Conservation (phyloP, 2,329 filamentous ascomycete species). For the Dothiorella sarmentorum region DNA sequence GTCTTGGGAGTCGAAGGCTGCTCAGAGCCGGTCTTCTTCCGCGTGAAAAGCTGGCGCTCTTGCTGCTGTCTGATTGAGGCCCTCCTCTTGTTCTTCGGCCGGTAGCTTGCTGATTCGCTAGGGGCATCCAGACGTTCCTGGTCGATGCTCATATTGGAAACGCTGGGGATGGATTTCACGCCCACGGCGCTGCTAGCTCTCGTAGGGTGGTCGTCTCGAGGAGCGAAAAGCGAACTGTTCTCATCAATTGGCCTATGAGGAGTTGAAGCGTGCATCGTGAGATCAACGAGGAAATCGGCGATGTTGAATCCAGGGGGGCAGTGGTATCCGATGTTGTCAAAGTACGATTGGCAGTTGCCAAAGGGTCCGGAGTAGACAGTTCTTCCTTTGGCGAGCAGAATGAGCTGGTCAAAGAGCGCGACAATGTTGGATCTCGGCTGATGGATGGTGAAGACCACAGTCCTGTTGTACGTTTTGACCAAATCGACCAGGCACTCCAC, state of each 20-base stretch:
- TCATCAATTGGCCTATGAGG: conserved; percentile 54
- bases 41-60: conserved; percentile 84
- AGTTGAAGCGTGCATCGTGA: conserved; percentile 90
- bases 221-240: conserved; percentile 57
- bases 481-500: conserved; percentile 92
- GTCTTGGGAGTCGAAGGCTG: conserved; percentile 60
- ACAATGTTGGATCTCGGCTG: conserved; percentile 98
- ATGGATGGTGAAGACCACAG: conserved; percentile 97
- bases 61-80: conserved; percentile 83
- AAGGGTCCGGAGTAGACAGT: conserved; percentile 94
- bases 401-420: conserved; percentile 89
- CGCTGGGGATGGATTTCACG: conserved; percentile 85
- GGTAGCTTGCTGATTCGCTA: conserved; percentile 55
- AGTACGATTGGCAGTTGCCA: conserved; percentile 82
- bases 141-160: conserved; percentile 68
- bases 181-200: conserved; percentile 83
- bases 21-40: conserved; percentile 57
- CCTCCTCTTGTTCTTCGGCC: conserved; percentile 67
- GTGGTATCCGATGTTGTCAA: conserved; percentile 84
- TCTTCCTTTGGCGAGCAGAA: conserved; percentile 82
- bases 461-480: conserved; percentile 94
- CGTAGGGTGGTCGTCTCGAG: conserved; percentile 62
- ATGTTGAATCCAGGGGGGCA: conserved; percentile 98
- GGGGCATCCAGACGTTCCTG: conserved; percentile 49
- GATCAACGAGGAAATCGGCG: conserved; percentile 92